Evolutionary conservation across 441 rosid genomes (phyloP).

Genomic region (Raphanus hybrid): DNA sequence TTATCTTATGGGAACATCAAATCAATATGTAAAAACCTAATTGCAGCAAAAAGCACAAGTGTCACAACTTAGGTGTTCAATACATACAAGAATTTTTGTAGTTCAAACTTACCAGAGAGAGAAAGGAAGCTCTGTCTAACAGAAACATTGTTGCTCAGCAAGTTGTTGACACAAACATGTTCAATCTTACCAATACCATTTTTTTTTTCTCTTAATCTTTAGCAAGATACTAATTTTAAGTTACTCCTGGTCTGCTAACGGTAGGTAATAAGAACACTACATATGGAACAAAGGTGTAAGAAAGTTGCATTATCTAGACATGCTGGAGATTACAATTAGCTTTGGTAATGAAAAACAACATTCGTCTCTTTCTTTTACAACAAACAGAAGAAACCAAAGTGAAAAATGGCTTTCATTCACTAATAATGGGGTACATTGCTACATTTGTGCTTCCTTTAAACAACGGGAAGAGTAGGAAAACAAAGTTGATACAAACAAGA

Average conservation of each 20-base stretch:
- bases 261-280: slow-evolving; percentile 20
- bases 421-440: slow-evolving; percentile 4
- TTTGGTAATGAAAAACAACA: slow-evolving; percentile 37
- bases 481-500: slow-evolving; percentile 36
- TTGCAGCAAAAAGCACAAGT: slow-evolving; percentile 6
- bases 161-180: slow-evolving; percentile 17
- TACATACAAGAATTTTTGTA: background rate
- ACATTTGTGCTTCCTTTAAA: slow-evolving; percentile 30
- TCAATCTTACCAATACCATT: background rate
- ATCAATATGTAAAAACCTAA: slow-evolving; percentile 7
- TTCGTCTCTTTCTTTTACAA: background rate
- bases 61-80: slow-evolving; percentile 25
- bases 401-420: too few species aligned
- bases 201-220: background rate
- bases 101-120: slow-evolving; percentile 30
- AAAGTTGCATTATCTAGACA: slow-evolving; percentile 29
- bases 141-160: slow-evolving; percentile 2
- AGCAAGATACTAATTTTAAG: slow-evolving; percentile 13
- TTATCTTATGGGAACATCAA: background rate
- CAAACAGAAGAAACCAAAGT: too few species aligned
- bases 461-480: slow-evolving; percentile 25
- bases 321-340: slow-evolving; percentile 43
- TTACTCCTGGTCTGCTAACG: slow-evolving; percentile 17
- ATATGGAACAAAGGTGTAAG: slow-evolving; percentile 15
- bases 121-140: slow-evolving; percentile 4